Percentiles rank a stretch among this genome's conserved stretches.
phyloP scores from a whole-genome alignment of 768 basidiomycete species.

The Hygrophorus pudorinus region DNA sequence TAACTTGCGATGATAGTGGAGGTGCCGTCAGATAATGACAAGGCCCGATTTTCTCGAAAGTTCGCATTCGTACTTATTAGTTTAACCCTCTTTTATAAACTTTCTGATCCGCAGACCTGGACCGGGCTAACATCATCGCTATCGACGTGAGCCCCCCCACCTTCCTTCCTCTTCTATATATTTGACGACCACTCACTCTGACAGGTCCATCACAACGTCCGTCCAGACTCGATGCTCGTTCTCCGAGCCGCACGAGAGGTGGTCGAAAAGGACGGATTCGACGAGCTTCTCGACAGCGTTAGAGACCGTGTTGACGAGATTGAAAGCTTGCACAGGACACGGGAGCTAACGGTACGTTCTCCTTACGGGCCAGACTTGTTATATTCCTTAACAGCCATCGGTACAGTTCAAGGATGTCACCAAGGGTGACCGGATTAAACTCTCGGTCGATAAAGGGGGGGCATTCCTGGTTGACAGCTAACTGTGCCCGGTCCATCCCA shows the following conservation, averaged over 20 bases:
- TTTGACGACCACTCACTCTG: conserved; percentile 10
- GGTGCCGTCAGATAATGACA: conserved; percentile 75
- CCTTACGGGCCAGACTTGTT: neutral
- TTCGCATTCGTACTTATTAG: conserved; percentile 18
- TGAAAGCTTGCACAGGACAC: conserved; percentile 71
- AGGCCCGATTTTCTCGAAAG: conserved; percentile 75
- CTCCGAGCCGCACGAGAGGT: conserved; percentile 65
- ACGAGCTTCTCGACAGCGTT: conserved; percentile 65
- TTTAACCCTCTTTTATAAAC: neutral
- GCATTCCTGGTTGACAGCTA: too few relatives aligned
- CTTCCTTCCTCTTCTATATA: conserved; percentile 1
- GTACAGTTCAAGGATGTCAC: conserved; percentile 39
- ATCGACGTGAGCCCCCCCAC: conserved; percentile 55
- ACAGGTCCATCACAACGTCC: conserved; percentile 69
- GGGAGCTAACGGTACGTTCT: conserved; percentile 58
- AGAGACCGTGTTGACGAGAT: conserved; percentile 77
- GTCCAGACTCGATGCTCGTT: conserved; percentile 72
- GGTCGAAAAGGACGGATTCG: conserved; percentile 66
- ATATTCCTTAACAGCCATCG: conserved; percentile 14
- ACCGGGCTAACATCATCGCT: conserved; percentile 61
- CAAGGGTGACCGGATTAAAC: conserved; percentile 33
- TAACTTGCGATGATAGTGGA: conserved; percentile 31
- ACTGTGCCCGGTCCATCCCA: too few relatives aligned
- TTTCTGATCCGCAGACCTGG: conserved; percentile 36
- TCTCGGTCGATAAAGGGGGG: neutral